Conservation (phyloP, 2,329 filamentous ascomycete species). For the Fusarium bactridioides region DNA sequence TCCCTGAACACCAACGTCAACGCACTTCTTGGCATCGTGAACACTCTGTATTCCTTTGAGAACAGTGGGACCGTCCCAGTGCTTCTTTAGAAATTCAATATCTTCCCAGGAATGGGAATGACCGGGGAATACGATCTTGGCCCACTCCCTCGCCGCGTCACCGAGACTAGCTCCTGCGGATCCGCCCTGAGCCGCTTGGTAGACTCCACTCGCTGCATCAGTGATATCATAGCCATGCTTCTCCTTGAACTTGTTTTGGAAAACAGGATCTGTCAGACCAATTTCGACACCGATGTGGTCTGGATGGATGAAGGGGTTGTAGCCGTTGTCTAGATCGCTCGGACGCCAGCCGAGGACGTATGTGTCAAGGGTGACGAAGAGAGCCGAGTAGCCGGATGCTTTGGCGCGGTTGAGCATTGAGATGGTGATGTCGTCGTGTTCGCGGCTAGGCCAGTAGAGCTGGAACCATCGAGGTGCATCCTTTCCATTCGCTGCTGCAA, state of each 20-base stretch:
- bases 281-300: conserved; percentile 28
- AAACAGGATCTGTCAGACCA: conserved; percentile 24
- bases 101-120: conserved; percentile 27
- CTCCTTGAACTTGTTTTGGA: conserved; percentile 18
- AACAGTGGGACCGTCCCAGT: conserved; percentile 23
- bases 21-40: conserved; percentile 13
- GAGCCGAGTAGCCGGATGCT: background rate
- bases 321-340: conserved; percentile 18
- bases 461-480: conserved; percentile 17
- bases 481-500: conserved; percentile 7
- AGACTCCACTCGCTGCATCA: conserved; percentile 2
- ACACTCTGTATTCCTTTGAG: conserved; percentile 25
- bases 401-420: conserved; percentile 8
- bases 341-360: conserved; percentile 18
- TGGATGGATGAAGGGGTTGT: conserved; percentile 27
- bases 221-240: conserved; percentile 23
- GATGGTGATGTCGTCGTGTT: conserved; percentile 24
- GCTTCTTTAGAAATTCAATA: conserved; percentile 16
- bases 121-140: conserved; percentile 26
- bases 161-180: conserved; percentile 15
- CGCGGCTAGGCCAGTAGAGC: conserved; percentile 19
- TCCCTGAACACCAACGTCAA: conserved; percentile 17
- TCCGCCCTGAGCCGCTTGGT: conserved; percentile 19
- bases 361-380: conserved; percentile 9
- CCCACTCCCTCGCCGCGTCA: conserved; percentile 19